phyloP scores from a whole-genome alignment of 768 basidiomycete genomes.

The Boletus huronensis region DNA sequence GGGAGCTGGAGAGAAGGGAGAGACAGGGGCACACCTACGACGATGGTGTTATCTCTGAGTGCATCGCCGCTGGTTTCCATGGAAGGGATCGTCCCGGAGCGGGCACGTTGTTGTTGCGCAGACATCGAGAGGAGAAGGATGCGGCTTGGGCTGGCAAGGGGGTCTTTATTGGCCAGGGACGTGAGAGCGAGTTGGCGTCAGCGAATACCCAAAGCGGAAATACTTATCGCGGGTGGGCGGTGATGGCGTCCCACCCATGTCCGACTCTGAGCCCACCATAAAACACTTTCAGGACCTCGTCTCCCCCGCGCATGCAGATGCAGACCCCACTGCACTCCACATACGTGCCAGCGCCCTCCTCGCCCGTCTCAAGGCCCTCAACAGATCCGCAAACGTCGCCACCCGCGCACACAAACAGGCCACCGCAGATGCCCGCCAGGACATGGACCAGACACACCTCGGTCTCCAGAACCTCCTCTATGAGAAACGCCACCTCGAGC shows the following conservation, averaged over 20 bases:
- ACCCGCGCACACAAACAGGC: slow-evolving; percentile 71
- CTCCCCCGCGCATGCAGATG: slow-evolving; percentile 45
- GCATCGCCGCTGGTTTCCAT: slow-evolving; percentile 73
- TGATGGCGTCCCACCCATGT: slow-evolving; percentile 18
- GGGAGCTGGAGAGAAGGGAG: neutral
- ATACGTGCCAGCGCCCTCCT: slow-evolving; percentile 74
- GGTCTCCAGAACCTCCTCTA: slow-evolving; percentile 84
- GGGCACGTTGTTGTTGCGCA: slow-evolving; percentile 45
- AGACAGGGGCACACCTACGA: slow-evolving; percentile 62
- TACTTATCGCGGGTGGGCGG: neutral
- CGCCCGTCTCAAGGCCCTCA: slow-evolving; percentile 73
- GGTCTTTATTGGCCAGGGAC: slow-evolving; percentile 20
- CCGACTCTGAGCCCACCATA: slow-evolving; percentile 48
- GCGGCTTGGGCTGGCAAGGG: neutral
- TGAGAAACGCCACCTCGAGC: slow-evolving; percentile 84
- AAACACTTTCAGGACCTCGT: slow-evolving; percentile 64
- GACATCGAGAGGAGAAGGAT: slow-evolving; percentile 13
- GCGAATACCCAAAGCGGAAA: slow-evolving; percentile 11
- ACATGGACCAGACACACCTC: slow-evolving; percentile 89
- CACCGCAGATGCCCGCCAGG: slow-evolving; percentile 69
- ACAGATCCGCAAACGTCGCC: slow-evolving; percentile 68
- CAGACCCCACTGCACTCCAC: slow-evolving; percentile 43
- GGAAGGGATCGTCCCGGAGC: slow-evolving; percentile 84
- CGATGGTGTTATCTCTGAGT: slow-evolving; percentile 84
- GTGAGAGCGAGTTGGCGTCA: slow-evolving; percentile 18